Evolutionary conservation across 2,329 filamentous ascomycete genomes (phyloP).

Genomic region (Neopestalotiopsis sp.): DNA sequence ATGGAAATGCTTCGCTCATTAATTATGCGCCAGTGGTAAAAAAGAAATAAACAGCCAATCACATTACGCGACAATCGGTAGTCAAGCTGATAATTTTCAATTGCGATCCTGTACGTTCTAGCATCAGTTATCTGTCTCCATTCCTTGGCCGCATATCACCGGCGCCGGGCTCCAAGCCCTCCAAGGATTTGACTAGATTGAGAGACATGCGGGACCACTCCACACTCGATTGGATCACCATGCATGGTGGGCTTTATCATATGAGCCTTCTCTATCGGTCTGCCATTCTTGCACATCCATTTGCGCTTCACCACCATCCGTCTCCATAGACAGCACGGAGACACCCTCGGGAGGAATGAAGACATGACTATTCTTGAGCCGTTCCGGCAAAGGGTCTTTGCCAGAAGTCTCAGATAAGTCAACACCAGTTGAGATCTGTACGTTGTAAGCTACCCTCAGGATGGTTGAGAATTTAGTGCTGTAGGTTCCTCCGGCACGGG

Average conservation of each 20-base stretch:
- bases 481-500: background rate
- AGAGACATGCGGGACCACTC: too few relatives aligned
- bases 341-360: background rate
- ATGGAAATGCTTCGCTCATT: too few relatives aligned
- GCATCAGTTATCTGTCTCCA: too few relatives aligned
- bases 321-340: background rate
- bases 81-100: too few relatives aligned
- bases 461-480: slow-evolving; percentile 6
- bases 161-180: too few relatives aligned
- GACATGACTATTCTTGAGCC: background rate
- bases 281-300: background rate
- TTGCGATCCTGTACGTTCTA: too few relatives aligned
- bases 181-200: too few relatives aligned
- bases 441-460: background rate
- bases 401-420: background rate
- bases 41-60: too few relatives aligned
- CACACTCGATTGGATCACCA: too few relatives aligned
- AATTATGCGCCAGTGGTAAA: too few relatives aligned
- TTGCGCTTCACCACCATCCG: background rate
- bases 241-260: background rate
- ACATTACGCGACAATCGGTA: too few relatives aligned
- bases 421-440: background rate
- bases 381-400: background rate
- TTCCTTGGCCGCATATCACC: too few relatives aligned
- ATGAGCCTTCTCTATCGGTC: background rate